phyloP scores from a whole-genome alignment of 1,284 basidiomycete species.

The Cryptococcus neoformans region DNA sequence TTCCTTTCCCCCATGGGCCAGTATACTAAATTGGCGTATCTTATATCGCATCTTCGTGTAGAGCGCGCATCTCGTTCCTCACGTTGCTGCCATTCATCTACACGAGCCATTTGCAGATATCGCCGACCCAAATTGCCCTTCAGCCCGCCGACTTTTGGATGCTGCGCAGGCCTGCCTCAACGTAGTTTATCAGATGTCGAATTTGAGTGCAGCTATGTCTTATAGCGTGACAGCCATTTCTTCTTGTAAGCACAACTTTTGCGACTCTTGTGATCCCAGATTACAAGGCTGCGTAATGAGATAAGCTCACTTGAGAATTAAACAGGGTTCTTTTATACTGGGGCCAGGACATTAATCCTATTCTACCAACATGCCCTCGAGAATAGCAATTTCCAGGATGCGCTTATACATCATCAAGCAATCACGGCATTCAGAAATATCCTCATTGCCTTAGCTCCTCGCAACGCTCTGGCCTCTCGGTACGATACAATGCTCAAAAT shows the following conservation, averaged over 20 bases:
- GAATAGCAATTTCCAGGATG: slow-evolving; percentile 15
- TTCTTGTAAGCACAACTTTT: slow-evolving; percentile 20
- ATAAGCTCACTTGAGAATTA: neutral
- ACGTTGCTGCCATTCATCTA: slow-evolving; percentile 34
- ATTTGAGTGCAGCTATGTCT: slow-evolving; percentile 28
- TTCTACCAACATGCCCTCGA: slow-evolving; percentile 33
- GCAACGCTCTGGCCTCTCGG: slow-evolving; percentile 24
- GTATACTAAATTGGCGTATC: neutral
- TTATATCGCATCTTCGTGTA: slow-evolving; percentile 1
- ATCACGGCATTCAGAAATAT: slow-evolving; percentile 38
- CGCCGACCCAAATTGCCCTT: slow-evolving; percentile 22
- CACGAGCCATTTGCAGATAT: slow-evolving; percentile 42
- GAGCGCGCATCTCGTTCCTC: slow-evolving; percentile 30
- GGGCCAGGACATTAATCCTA: slow-evolving; percentile 28
- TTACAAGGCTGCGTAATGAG: neutral
- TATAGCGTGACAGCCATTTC: slow-evolving; percentile 22
- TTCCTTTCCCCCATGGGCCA: neutral
- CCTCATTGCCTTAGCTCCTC: slow-evolving; percentile 7
- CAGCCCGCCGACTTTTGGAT: slow-evolving; percentile 21
- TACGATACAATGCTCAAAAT: slow-evolving; percentile 26
- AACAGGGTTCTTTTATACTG: slow-evolving; percentile 25
- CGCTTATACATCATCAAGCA: slow-evolving; percentile 23
- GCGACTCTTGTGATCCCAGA: too few relatives aligned
- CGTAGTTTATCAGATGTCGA: slow-evolving; percentile 27
- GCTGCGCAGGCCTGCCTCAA: slow-evolving; percentile 29